Evolutionary conservation across 2,329 filamentous ascomycete species (phyloP), one percentile per base, ranked within the genome.

Genomic region (Byssothecium circinans): DNA sequence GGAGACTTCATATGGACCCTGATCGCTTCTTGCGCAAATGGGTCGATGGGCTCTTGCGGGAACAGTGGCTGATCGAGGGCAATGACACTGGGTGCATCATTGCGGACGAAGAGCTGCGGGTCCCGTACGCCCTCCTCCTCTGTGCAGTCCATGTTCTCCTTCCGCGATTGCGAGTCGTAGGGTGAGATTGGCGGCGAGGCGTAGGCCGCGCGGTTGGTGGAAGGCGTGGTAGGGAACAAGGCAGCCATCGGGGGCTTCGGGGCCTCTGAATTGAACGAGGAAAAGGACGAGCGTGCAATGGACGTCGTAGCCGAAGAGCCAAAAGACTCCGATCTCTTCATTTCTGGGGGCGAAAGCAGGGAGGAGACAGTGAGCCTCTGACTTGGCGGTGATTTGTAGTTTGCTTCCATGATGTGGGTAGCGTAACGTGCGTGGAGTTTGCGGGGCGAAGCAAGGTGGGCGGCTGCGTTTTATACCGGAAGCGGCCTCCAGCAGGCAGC

Each of bases 111-210:
- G 39, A 72, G 61, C 41, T 64, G 67, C 20, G 69, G 69, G 46
- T 71, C 69, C 45, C 65, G 54, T 35, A 61, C 56, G 45, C 59
- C 61, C 11, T 58, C 60, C 33, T 62, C 66, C 15, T 62, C 62
- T 7, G 49, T 32, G 41, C 52, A 54, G 34, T 67, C 61, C 52
- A 68, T 63, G 54, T 67, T 66, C 52, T 70, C 69, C 56, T 71
- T 70, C 41, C 70, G 63, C 38, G 62, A 58, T 41, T 65, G 60
- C 30, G 62, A 41, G 39, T 70, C 61, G 58, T 62, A 69, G 14
- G 70, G 70, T 38, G 70, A 72, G 42, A 73, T 71, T 54, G 70
- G 70, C 36, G 70, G 70, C 40, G 70, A 73, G 43, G 67, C 61
- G 57, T 71, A 69, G 32, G 63, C 60, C 43, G 62, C 57, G 55